Percentiles rank a stretch among this genome's conserved stretches.
Conservation (phyloP, 2,329 filamentous ascomycete genomes). For the Phaeosphaeriaceae sp. region DNA sequence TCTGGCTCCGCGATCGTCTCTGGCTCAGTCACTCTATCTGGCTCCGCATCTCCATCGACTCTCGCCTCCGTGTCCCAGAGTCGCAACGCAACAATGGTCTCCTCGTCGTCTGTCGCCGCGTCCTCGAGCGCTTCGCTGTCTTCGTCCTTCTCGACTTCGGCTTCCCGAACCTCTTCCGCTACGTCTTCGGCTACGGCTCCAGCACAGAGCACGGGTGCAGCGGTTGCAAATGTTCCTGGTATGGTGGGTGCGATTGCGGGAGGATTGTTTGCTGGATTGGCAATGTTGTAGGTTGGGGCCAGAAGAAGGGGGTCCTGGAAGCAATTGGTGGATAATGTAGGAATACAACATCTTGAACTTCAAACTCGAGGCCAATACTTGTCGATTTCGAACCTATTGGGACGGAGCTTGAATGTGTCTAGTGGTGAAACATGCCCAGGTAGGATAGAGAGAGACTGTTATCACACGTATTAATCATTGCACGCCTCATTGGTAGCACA, state of each 20-base stretch:
- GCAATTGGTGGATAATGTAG: background rate
- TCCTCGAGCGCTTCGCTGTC: slow-evolving; percentile 10
- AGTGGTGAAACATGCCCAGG: background rate
- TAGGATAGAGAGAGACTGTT: background rate
- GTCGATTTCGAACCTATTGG: background rate
- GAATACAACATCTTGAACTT: background rate
- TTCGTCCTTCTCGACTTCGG: slow-evolving; percentile 9
- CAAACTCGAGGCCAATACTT: background rate
- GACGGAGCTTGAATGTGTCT: background rate
- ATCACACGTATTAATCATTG: background rate
- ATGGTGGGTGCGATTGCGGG: slow-evolving; percentile 26
- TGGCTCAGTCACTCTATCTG: background rate
- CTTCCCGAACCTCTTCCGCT: slow-evolving; percentile 9
- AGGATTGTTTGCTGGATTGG: slow-evolving; percentile 30
- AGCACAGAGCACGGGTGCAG: slow-evolving; percentile 26
- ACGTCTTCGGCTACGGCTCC: slow-evolving; percentile 17
- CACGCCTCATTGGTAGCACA: background rate
- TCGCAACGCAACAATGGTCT: background rate
- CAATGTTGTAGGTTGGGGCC: slow-evolving; percentile 11
- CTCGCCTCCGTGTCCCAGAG: slow-evolving; percentile 1
- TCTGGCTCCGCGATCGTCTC: slow-evolving; percentile 3
- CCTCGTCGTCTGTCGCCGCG: background rate
- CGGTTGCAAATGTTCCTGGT: slow-evolving; percentile 18
- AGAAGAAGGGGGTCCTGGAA: background rate
- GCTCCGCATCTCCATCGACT: background rate